A percentile compares a stretch with the other conserved stretches of the same genome.
These are phyloP conservation scores for Pholiota conissans DNA, from an alignment of 768 basidiomycete species.

Conservation along the genomic window DNA sequence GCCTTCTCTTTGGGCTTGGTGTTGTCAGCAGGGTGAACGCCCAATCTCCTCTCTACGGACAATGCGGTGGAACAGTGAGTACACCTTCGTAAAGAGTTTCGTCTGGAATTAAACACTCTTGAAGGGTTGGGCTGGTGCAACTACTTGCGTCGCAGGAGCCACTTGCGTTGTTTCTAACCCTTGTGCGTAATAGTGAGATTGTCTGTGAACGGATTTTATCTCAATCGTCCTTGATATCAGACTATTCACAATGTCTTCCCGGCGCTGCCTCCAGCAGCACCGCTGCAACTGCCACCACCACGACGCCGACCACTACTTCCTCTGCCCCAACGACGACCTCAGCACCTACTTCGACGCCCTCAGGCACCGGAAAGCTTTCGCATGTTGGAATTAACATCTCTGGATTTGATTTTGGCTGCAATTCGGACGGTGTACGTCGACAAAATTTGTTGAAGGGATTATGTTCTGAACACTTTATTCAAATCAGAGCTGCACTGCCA, in stretches of 20 bases:
- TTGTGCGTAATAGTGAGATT: neutral
- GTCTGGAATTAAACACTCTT: neutral
- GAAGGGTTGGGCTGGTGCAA: conserved; percentile 16
- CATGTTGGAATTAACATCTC: conserved; percentile 53
- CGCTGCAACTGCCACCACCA: conserved; percentile 7
- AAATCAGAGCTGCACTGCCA: conserved; percentile 31
- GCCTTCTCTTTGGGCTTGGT: no score
- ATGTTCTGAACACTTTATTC: neutral
- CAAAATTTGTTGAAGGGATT: neutral
- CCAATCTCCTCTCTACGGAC: no score
- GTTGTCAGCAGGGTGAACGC: no score
- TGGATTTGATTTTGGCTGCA: conserved; percentile 56
- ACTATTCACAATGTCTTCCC: conserved; percentile 20
- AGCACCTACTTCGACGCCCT: conserved; percentile 14
- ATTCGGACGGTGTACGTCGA: conserved; percentile 34
- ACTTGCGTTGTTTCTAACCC: conserved; percentile 14
- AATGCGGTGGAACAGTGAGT: conserved; percentile 1
- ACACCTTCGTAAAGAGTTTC: neutral
- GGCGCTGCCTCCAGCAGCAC: conserved; percentile 10
- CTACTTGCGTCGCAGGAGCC: conserved; percentile 15
- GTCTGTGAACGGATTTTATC: neutral
- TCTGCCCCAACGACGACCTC: conserved; percentile 10
- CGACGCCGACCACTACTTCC: conserved; percentile 4
- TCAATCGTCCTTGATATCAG: neutral
- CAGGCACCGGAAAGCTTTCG: conserved; percentile 31